Evolutionary conservation across 78 protist species (phyloP).

Genomic region (Dictyostelium discoideum): dicty_2.7 NC_007090.3:3999001-3999500

Average conservation of each 20-base stretch:
- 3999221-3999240: constrained; percentile 77
- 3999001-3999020: background rate
- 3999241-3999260: constrained; percentile 72
- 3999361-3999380: constrained; percentile 65
- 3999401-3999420: constrained; percentile 2
- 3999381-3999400: constrained; percentile 47
- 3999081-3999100: constrained; percentile 46
- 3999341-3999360: constrained; percentile 61
- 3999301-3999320: constrained; percentile 31
- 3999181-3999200: constrained; percentile 17
- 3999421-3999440: constrained; percentile 33
- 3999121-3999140: constrained; percentile 68
- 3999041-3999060: constrained; percentile 50
- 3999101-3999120: constrained; percentile 53
- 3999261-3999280: constrained; percentile 28
- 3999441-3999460: constrained; percentile 54
- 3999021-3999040: constrained; percentile 41
- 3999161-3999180: constrained; percentile 50
- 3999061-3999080: constrained; percentile 57
- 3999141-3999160: constrained; percentile 46
- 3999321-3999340: constrained; percentile 45
- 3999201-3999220: background rate
- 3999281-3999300: background rate
- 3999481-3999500: too few relatives aligned
- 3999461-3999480: background rate